Percentiles rank a stretch among this genome's conserved stretches.
Conservation (phyloP, 1,284 basidiomycete species). For the Moesziomyces parantarcticus region DNA sequence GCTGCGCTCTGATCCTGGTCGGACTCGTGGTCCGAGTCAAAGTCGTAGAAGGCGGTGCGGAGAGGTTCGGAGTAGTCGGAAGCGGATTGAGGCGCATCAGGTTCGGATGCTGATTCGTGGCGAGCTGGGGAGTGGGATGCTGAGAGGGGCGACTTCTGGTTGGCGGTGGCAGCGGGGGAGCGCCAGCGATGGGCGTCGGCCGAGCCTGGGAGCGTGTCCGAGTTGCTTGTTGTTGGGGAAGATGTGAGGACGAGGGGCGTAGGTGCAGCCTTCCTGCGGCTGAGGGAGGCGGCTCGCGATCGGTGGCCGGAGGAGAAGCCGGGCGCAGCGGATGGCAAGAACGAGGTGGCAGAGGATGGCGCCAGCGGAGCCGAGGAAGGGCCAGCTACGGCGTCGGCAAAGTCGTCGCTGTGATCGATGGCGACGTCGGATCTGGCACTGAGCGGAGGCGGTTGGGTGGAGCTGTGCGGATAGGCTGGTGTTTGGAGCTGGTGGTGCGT, state of each 20-base stretch:
- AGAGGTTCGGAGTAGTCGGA: constrained; percentile 27
- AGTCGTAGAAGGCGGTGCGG: constrained; percentile 30
- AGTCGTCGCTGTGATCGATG: not conserved
- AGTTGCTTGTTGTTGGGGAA: constrained; percentile 29
- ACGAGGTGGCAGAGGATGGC: constrained; percentile 2
- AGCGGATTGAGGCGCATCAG: constrained; percentile 1
- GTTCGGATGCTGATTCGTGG: not conserved
- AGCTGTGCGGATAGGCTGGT: not conserved
- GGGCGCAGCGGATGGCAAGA: constrained; percentile 9
- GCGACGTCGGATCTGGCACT: not conserved
- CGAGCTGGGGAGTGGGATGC: constrained; percentile 12
- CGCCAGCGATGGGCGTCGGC: constrained; percentile 19
- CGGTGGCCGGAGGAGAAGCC: constrained; percentile 30
- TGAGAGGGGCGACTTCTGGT: constrained; percentile 26
- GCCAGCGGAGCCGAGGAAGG: not conserved
- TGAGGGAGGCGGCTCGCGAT: constrained; percentile 19
- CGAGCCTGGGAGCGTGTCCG: constrained; percentile 23
- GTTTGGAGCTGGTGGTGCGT: too few species aligned
- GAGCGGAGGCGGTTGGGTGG: not conserved
- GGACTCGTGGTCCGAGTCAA: constrained; percentile 18
- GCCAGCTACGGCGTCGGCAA: not conserved
- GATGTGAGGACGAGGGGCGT: constrained; percentile 34
- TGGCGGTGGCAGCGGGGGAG: constrained; percentile 22
- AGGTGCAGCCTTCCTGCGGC: constrained; percentile 29
- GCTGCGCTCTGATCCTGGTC: not conserved